Conservation (phyloP, 371 early-diverging fungal genomes). For the Actinomucor elegans region DNA sequence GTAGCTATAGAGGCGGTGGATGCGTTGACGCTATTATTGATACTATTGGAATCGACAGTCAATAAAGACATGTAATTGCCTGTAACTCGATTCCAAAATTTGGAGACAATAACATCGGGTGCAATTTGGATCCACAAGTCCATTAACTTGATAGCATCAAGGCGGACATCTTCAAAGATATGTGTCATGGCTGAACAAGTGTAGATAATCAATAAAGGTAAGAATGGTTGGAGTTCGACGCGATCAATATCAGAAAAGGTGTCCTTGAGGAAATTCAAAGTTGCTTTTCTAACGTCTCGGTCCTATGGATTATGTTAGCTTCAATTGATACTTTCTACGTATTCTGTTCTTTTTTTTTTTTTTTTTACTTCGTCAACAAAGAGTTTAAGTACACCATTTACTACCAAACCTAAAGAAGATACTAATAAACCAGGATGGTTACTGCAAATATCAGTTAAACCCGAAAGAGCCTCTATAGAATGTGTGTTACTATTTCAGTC, state of each 20-base stretch:
- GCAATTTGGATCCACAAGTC: conserved; percentile 71
- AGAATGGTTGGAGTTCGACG: conserved; percentile 75
- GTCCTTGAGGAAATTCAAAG: conserved; percentile 32
- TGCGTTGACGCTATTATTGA: conserved; percentile 9
- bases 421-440: conserved; percentile 55
- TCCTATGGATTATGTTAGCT: no score
- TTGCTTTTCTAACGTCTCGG: conserved; percentile 50
- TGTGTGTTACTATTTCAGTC: not conserved
- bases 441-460: conserved; percentile 67
- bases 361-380: conserved; percentile 69
- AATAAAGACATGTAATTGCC: conserved; percentile 47
- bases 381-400: conserved; percentile 60
- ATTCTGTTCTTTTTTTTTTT: not conserved
- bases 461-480: conserved; percentile 64
- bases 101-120: conserved; percentile 58
- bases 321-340: not conserved
- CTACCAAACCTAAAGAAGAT: conserved; percentile 64
- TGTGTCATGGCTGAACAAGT: conserved; percentile 90
- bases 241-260: conserved; percentile 30
- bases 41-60: conserved; percentile 33
- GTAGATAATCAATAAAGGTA: conserved; percentile 75
- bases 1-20: not conserved
- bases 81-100: conserved; percentile 59
- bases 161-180: conserved; percentile 82
- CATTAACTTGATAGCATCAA: conserved; percentile 78